A percentile compares a stretch with the other conserved stretches of the same genome.
These are phyloP conservation scores for Gautieria morchelliformis DNA, from an alignment of 768 basidiomycete genomes.

Conservation along the genomic window DNA sequence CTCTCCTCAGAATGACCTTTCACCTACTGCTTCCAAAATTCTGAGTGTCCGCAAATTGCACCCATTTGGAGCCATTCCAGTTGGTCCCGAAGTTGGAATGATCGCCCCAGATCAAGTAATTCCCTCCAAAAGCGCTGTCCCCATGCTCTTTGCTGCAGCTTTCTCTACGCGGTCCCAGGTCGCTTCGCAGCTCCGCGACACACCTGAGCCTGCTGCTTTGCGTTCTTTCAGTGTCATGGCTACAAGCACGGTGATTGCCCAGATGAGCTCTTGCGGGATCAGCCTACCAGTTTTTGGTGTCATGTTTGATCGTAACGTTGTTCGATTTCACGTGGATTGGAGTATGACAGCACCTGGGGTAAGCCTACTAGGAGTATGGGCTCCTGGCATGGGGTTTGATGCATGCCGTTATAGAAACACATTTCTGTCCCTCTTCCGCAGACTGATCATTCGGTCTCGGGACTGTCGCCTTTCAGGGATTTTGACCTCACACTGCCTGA, in stretches of 20 bases:
- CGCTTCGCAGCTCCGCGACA: not conserved
- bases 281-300: not conserved
- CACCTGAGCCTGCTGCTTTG: not conserved
- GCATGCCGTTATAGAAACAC: not conserved
- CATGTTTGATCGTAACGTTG: not conserved
- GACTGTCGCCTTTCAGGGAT: not conserved
- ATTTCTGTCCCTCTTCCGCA: not conserved
- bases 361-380: not conserved
- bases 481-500: not conserved
- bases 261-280: not conserved
- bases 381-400: not conserved
- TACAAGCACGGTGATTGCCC: not conserved
- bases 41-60: not conserved
- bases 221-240: not conserved
- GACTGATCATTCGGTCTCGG: not conserved
- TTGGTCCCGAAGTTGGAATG: not conserved
- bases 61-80: not conserved
- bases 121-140: not conserved
- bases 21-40: not conserved
- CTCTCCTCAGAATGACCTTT: not conserved
- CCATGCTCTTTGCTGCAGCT: not conserved
- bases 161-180: not conserved
- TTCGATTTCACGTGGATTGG: slow-evolving; percentile 2
- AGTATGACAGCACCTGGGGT: not conserved
- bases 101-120: too few species aligned